Evolutionary conservation across 2,329 filamentous ascomycete species (phyloP), one percentile per base, ranked within the genome.

Genomic region (Epichloe baconii): DNA sequence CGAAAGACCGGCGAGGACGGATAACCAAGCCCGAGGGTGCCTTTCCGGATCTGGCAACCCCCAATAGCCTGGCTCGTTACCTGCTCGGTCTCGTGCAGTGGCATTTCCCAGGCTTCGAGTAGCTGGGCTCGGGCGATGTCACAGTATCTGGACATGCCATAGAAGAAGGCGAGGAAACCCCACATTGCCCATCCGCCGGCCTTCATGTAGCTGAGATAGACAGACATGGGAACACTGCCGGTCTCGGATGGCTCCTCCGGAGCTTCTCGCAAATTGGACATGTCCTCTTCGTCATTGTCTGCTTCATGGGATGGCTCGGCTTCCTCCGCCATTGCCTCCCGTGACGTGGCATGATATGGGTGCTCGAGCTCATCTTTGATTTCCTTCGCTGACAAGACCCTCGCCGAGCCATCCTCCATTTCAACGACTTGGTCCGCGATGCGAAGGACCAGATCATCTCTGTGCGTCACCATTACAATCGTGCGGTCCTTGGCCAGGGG

Each of bases 151-250:
- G 81, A 87, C 0, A 82, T 41, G 5, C 77, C 65, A 53, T 90
- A 79, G 12, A 82, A 70, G 1, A 79, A 36, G 3, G 91, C 70
- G 2, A 90, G 73, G 1, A 80, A 59, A 3, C 69, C 64, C 89
- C 89, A 95, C 72, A 83, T 88, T 51, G 72, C 73, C 44, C 90
- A 71, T 12, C 80, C 84, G 2, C 89, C 89, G 5, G 88, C 87
- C 64, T 82, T 85, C 68, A 95, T 82, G 57, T 95, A 95, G 55
- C 82, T 80, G 81, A 86, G 88, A 62, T 95, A 95, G 0, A 95
- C 83, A 6, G 75, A 75, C 11, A 80, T 69, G 58, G 89, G 79
- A 1, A 95, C 86, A 1, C 85, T 82, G 17, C 89, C 88, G 53
- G 86, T 66, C 36, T 66, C 64, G 0, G 60, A 56, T 0, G 62